phyloP scores from a whole-genome alignment of 2,329 filamentous ascomycete species.

The Rutstroemia sp. region DNA sequence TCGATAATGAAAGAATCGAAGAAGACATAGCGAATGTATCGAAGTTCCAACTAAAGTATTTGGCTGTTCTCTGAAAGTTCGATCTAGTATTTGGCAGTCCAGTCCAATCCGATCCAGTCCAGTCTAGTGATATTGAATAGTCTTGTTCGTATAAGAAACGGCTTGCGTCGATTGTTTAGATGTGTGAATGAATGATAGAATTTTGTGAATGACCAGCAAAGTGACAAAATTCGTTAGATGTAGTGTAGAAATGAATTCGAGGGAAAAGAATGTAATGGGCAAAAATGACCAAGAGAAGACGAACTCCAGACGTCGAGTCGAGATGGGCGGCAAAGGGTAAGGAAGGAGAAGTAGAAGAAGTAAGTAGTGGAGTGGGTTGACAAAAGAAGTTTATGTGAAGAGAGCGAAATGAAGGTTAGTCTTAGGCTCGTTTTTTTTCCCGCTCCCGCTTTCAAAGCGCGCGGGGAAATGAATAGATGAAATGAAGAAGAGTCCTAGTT shows the following conservation, averaged over 20 bases:
- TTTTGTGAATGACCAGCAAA: conserved; percentile 12
- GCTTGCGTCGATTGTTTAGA: conserved; percentile 6
- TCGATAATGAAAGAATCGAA: conserved; percentile 14
- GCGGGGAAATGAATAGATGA: neutral
- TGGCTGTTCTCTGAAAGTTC: neutral
- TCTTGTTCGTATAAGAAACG: neutral
- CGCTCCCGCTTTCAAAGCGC: neutral
- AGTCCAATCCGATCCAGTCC: neutral
- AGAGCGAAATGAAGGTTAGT: neutral
- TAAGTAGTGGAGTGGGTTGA: neutral
- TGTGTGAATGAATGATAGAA: conserved; percentile 5
- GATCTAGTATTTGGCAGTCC: neutral
- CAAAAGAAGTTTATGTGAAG: neutral
- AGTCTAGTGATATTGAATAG: neutral
- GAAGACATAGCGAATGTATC: conserved; percentile 17
- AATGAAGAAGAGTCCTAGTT: neutral
- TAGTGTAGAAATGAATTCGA: neutral
- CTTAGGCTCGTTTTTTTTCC: neutral
- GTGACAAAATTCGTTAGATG: neutral
- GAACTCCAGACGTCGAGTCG: conserved; percentile 1
- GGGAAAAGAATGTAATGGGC: conserved; percentile 6
- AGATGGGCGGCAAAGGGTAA: neutral
- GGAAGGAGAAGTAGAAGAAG: neutral
- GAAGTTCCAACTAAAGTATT: neutral
- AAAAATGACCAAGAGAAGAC: neutral